These are phyloP conservation scores for Fusarium proliferatum DNA, from an alignment of 2,329 filamentous ascomycete genomes.

Conservation along the genomic window DNA sequence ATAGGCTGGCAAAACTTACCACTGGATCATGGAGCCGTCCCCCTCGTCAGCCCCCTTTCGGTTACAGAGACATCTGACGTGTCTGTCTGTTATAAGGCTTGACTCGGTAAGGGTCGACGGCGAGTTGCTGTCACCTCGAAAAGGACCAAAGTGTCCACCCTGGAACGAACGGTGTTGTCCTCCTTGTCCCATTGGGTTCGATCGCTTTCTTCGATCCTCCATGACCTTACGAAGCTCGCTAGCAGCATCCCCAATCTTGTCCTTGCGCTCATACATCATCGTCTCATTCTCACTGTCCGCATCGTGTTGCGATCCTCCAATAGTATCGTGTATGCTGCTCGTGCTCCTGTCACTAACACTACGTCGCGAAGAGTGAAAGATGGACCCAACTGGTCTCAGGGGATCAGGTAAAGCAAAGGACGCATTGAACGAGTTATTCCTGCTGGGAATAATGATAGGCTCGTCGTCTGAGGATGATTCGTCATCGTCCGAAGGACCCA, in stretches of 20 bases:
- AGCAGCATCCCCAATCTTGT: slow-evolving; percentile 65
- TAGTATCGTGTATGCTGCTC: slow-evolving; percentile 54
- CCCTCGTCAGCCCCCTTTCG: slow-evolving; percentile 57
- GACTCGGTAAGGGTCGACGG: slow-evolving; percentile 63
- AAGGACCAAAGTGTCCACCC: slow-evolving; percentile 47
- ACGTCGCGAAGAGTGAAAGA: slow-evolving; percentile 59
- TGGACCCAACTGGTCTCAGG: slow-evolving; percentile 59
- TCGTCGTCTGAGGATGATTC: slow-evolving; percentile 72
- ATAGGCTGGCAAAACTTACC: slow-evolving; percentile 56
- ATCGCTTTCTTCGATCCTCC: slow-evolving; percentile 61
- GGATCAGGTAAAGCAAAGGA: slow-evolving; percentile 70
- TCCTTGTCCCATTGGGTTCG: slow-evolving; percentile 46
- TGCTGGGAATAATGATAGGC: slow-evolving; percentile 72
- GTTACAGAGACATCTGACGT: slow-evolving; percentile 69
- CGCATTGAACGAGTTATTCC: slow-evolving; percentile 62
- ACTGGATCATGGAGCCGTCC: slow-evolving; percentile 70
- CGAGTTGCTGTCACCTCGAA: slow-evolving; percentile 57
- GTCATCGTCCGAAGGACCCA: slow-evolving; percentile 62
- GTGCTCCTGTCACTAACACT: slow-evolving; percentile 63
- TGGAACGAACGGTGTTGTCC: slow-evolving; percentile 51
- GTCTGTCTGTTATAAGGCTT: slow-evolving; percentile 55
- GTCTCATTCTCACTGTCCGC: slow-evolving; percentile 70
- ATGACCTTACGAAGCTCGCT: slow-evolving; percentile 70
- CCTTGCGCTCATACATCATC: slow-evolving; percentile 59
- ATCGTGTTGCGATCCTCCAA: slow-evolving; percentile 53